phyloP scores from a whole-genome alignment of 78 protist species.

The Anaeramoeba flamelloides region DNA sequence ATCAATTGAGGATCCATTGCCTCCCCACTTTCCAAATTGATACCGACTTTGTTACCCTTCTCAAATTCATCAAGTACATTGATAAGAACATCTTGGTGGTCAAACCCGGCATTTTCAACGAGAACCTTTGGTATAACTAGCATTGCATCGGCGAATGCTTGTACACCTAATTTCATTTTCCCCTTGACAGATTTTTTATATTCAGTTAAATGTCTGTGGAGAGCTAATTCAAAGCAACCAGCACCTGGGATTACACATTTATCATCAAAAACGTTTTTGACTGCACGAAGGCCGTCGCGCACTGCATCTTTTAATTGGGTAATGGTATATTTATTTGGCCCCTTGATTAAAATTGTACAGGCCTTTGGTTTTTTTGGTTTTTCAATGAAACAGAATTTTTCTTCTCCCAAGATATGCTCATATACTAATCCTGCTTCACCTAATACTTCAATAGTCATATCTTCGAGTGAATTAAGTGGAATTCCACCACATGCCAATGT shows the following conservation, averaged over 20 bases:
- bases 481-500: constrained; percentile 15
- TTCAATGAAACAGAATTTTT: constrained; percentile 96
- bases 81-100: constrained; percentile 68
- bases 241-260: constrained; percentile 81
- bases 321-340: constrained; percentile 86
- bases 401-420: too few relatives aligned
- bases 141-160: constrained; percentile 91
- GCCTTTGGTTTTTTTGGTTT: constrained; percentile 72
- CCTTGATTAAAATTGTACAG: constrained; percentile 73
- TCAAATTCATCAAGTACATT: constrained; percentile 36
- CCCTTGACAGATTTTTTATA: too few relatives aligned
- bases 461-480: constrained; percentile 82
- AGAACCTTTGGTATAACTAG: constrained; percentile 79
- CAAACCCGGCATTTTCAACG: constrained; percentile 85
- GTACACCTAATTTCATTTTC: constrained; percentile 3
- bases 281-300: constrained; percentile 97
- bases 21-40: constrained; percentile 80
- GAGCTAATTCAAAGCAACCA: constrained; percentile 77
- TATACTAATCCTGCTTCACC: constrained; percentile 84
- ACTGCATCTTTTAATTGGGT: constrained; percentile 93
- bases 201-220: constrained; percentile 44
- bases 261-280: constrained; percentile 84
- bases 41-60: constrained; percentile 59
- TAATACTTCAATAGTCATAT: constrained; percentile 43
- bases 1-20: constrained; percentile 56